Conservation (phyloP, 78 protist genomes). For the Dictyostelium firmibasis region DNA sequence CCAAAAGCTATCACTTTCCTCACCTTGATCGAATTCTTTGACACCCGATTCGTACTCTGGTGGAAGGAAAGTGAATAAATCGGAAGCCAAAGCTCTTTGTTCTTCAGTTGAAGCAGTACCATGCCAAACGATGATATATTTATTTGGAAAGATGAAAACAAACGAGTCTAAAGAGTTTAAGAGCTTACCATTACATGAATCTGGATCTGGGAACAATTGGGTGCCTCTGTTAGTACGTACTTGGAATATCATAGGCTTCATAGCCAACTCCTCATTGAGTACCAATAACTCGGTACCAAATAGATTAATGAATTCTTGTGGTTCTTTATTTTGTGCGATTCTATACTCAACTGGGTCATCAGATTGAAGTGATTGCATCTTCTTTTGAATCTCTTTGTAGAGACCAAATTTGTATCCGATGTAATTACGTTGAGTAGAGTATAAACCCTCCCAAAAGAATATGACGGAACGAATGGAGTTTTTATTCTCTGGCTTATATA, state of each 20-base stretch:
- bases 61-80: constrained; percentile 63
- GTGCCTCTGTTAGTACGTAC: constrained; percentile 10
- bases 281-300: constrained; percentile 48
- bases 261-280: constrained; percentile 31
- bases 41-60: constrained; percentile 64
- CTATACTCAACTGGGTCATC: constrained; percentile 69
- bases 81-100: constrained; percentile 37
- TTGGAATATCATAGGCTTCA: constrained; percentile 66
- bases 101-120: constrained; percentile 32
- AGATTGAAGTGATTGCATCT: constrained; percentile 40
- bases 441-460: constrained; percentile 66
- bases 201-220: neutral
- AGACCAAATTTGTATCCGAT: constrained; percentile 66
- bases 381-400: constrained; percentile 61
- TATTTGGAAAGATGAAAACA: constrained; percentile 35
- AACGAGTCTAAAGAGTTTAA: constrained; percentile 43
- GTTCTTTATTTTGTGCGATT: constrained; percentile 60
- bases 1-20: constrained; percentile 56
- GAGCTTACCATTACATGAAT: neutral
- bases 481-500: constrained; percentile 55
- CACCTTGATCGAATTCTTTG: constrained; percentile 53
- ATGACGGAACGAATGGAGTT: constrained; percentile 38
- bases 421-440: constrained; percentile 13
- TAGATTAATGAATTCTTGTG: constrained; percentile 24
- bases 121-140: constrained; percentile 60